Conservation (phyloP, 352 stramenopile species). For the Pythium insidiosum region DNA sequence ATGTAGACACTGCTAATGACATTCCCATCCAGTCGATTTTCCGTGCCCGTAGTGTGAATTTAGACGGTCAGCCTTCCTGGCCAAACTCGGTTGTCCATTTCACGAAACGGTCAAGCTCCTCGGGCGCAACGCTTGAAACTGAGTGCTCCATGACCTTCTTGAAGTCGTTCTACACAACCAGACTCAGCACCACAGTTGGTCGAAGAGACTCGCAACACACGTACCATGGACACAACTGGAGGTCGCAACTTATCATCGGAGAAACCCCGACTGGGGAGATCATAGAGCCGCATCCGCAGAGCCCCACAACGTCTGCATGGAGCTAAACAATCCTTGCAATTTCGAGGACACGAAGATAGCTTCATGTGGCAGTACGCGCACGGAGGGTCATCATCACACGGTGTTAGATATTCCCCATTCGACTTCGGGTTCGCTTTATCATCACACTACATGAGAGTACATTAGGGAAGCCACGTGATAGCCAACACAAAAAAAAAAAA, state of each 20-base stretch:
- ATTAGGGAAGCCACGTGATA: not conserved
- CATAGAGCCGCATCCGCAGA: conserved; percentile 80
- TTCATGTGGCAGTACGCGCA: conserved; percentile 89
- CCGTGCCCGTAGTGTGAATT: conserved; percentile 5
- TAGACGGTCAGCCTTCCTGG: conserved; percentile 89
- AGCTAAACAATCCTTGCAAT: conserved; percentile 63
- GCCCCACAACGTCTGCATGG: conserved; percentile 66
- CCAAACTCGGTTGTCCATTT: conserved; percentile 99
- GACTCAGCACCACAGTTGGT: conserved; percentile 1
- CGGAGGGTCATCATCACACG: conserved; percentile 74
- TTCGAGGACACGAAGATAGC: conserved; percentile 55
- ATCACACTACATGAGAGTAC: conserved; percentile 43
- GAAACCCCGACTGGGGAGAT: conserved; percentile 73
- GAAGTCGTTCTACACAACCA: conserved; percentile 88
- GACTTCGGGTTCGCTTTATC: conserved; percentile 50
- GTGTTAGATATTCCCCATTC: conserved; percentile 70
- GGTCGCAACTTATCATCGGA: conserved; percentile 79
- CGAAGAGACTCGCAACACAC: not conserved
- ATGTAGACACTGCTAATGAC: no score
- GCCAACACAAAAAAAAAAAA: not conserved
- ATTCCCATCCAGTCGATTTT: conserved; percentile 29
- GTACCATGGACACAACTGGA: conserved; percentile 83
- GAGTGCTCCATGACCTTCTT: conserved; percentile 92
- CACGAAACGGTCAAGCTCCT: conserved; percentile 96
- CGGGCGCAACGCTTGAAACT: conserved; percentile 91